phyloP scores from a whole-genome alignment of 139 green algal genomes.

The Chlamydomonas sp. region DNA sequence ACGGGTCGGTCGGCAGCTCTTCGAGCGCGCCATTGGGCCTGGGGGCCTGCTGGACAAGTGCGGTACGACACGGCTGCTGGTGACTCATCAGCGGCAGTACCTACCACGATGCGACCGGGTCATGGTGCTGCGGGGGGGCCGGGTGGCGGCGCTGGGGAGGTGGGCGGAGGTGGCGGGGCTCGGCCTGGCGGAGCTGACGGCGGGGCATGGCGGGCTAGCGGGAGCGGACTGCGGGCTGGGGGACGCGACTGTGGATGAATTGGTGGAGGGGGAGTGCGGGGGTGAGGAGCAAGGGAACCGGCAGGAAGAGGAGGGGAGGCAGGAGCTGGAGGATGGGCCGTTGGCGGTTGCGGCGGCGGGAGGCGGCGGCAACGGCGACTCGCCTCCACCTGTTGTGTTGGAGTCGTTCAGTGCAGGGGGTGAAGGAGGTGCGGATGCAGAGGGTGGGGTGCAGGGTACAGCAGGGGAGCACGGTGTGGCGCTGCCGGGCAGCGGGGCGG shows the following conservation, averaged over 20 bases:
- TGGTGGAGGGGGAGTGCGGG: not conserved
- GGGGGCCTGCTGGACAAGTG: constrained; percentile 63
- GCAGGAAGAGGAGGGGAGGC: too few species aligned
- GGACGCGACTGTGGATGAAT: not conserved
- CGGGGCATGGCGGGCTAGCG: constrained; percentile 24
- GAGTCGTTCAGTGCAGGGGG: too few species aligned
- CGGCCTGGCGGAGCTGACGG: constrained; percentile 60
- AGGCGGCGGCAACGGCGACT: too few species aligned
- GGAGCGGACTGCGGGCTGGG: too few species aligned
- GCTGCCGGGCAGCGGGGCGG: too few species aligned
- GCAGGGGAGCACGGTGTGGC: too few species aligned
- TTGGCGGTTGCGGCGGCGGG: too few species aligned
- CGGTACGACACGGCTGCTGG: constrained; percentile 79
- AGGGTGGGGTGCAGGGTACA: too few species aligned
- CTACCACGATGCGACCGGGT: constrained; percentile 82
- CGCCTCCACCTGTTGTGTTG: too few species aligned
- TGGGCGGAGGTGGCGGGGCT: constrained; percentile 63
- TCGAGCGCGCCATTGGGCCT: constrained; percentile 74
- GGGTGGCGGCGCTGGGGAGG: constrained; percentile 59
- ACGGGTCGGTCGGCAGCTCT: constrained; percentile 76
- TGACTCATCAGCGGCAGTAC: constrained; percentile 92
- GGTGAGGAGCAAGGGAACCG: too few species aligned
- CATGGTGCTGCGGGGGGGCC: constrained; percentile 76
- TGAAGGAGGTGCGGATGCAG: too few species aligned
- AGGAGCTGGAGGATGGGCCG: too few species aligned